A percentile compares a stretch with the other conserved stretches of the same genome.
Evolutionary conservation across 257 asterid species (phyloP).

Genomic region (Penstemon newberryi): DNA sequence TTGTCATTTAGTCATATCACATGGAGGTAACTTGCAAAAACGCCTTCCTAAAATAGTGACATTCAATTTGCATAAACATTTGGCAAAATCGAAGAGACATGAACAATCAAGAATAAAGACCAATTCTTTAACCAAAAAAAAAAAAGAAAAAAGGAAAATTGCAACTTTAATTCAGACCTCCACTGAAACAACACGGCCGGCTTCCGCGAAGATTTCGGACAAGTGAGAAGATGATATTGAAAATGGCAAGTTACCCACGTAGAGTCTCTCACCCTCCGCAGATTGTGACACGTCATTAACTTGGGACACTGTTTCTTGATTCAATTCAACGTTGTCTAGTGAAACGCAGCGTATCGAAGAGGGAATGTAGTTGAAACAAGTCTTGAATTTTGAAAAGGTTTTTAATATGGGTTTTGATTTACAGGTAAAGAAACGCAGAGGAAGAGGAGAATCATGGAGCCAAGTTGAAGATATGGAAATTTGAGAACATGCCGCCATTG

Average conservation of each 20-base stretch:
- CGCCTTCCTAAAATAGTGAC: too few relatives aligned
- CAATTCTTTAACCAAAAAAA: too few relatives aligned
- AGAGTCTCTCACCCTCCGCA: slow-evolving; percentile 63
- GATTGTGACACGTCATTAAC: slow-evolving; percentile 37
- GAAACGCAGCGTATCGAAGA: slow-evolving; percentile 31
- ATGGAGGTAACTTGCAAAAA: too few relatives aligned
- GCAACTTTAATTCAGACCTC: too few relatives aligned
- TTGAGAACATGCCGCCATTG: slow-evolving; percentile 48
- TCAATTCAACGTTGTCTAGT: slow-evolving; percentile 39
- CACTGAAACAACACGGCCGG: slow-evolving; percentile 71
- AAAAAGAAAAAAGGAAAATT: too few relatives aligned
- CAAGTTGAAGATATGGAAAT: slow-evolving; percentile 34
- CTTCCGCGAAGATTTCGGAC: slow-evolving; percentile 77
- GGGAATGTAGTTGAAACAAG: slow-evolving; percentile 30
- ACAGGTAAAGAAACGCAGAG: slow-evolving; percentile 38
- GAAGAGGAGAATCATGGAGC: slow-evolving; percentile 30
- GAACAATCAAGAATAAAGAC: too few relatives aligned
- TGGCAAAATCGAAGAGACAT: too few relatives aligned
- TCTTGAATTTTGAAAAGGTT: slow-evolving; percentile 20
- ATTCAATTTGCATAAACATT: too few relatives aligned
- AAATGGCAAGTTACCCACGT: slow-evolving; percentile 89
- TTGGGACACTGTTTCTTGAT: slow-evolving; percentile 31
- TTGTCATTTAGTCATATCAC: too few relatives aligned
- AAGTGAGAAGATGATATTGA: slow-evolving; percentile 70
- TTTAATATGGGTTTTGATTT: slow-evolving; percentile 37